These are phyloP conservation scores for Solanum commersonii DNA, from an alignment of 257 asterid species.

Conservation along the genomic window DNA sequence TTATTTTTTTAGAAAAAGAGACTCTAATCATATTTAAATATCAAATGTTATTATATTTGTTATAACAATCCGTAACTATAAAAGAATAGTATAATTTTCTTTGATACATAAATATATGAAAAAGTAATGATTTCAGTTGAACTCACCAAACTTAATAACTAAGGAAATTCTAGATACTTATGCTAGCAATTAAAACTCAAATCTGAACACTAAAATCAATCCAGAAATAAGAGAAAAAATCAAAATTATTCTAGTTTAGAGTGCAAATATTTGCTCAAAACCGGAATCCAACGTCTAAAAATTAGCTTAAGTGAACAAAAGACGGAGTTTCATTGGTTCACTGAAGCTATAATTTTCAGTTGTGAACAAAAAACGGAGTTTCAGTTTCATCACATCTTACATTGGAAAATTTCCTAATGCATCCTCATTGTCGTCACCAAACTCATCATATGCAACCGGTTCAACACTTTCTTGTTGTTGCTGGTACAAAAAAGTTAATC, in stretches of 20 bases:
- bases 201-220: neutral
- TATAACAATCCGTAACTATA: neutral
- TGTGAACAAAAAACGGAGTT: no score
- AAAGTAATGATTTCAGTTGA: neutral
- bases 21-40: neutral
- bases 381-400: constrained; percentile 1
- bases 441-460: constrained; percentile 36
- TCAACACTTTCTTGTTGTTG: constrained; percentile 48
- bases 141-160: neutral
- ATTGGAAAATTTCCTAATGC: constrained; percentile 52
- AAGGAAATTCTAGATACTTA: neutral
- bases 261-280: neutral
- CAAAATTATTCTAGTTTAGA: neutral
- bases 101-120: neutral
- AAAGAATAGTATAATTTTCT: no score
- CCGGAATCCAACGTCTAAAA: neutral
- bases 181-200: neutral
- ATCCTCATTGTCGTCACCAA: constrained; percentile 48
- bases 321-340: neutral
- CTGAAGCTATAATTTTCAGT: neutral
- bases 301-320: neutral
- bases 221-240: neutral
- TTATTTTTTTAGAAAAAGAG: neutral
- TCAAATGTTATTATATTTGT: neutral
- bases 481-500: neutral